Evolutionary conservation across 2,329 filamentous ascomycete genomes (phyloP).

Genomic region (Tolypocladium cylindrosporum): DNA sequence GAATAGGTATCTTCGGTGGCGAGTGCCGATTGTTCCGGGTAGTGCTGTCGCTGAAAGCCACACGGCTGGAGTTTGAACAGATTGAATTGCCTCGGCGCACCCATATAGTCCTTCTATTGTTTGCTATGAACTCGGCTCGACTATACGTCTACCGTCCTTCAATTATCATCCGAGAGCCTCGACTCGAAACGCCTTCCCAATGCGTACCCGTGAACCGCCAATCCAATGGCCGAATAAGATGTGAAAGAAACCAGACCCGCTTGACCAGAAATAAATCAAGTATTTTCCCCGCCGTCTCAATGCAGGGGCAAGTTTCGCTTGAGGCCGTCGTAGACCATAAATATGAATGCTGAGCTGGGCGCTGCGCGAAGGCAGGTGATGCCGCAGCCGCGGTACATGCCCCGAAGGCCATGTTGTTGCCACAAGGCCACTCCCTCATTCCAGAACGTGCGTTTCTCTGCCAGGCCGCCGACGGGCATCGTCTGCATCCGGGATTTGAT

Average conservation of each 20-base stretch:
- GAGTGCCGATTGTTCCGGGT: no score
- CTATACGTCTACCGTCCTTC: background rate
- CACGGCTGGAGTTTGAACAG: background rate
- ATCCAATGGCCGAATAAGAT: constrained; percentile 8
- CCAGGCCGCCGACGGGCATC: constrained; percentile 51
- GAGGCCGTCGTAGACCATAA: constrained; percentile 85
- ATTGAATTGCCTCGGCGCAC: background rate
- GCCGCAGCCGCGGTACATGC: constrained; percentile 87
- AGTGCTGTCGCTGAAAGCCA: background rate
- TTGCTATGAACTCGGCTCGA: background rate
- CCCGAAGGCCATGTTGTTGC: constrained; percentile 69
- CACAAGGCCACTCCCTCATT: constrained; percentile 66
- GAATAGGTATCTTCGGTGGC: no score
- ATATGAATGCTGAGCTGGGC: constrained; percentile 96
- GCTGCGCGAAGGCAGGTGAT: constrained; percentile 83
- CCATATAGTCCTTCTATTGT: background rate
- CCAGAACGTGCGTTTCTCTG: constrained; percentile 56
- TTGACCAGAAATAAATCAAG: background rate
- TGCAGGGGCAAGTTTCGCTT: constrained; percentile 55
- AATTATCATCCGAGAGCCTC: background rate
- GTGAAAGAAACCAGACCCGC: constrained; percentile 1
- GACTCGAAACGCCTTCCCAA: background rate
- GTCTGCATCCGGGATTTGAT: constrained; percentile 98
- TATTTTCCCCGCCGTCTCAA: constrained; percentile 5
- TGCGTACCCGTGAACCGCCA: background rate